A percentile compares a stretch with the other conserved stretches of the same genome.
These are phyloP conservation scores for Clavulina sp. DNA, from an alignment of 768 basidiomycete species.

Conservation along the genomic window DNA sequence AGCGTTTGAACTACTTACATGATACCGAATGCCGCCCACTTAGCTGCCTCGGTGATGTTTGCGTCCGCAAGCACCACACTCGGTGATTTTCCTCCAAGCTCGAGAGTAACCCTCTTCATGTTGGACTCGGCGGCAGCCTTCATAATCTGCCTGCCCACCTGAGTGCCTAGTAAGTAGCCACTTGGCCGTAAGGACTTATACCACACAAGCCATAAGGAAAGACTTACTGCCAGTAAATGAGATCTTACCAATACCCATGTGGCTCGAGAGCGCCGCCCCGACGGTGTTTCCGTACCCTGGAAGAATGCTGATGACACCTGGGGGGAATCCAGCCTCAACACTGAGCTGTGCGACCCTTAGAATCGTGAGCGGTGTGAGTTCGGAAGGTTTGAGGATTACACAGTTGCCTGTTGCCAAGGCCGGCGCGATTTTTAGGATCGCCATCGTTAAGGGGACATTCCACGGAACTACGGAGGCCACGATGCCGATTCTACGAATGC, in stretches of 20 bases:
- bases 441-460: slow-evolving; percentile 46
- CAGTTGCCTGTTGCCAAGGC: slow-evolving; percentile 64
- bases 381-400: slow-evolving; percentile 65
- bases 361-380: slow-evolving; percentile 54
- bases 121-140: slow-evolving; percentile 65
- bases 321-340: slow-evolving; percentile 53
- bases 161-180: slow-evolving; percentile 3
- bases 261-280: slow-evolving; percentile 49
- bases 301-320: slow-evolving; percentile 60
- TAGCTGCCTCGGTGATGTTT: slow-evolving; percentile 49
- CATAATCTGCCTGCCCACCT: slow-evolving; percentile 61
- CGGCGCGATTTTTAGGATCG: slow-evolving; percentile 55
- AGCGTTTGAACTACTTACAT: slow-evolving; percentile 31
- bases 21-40: slow-evolving; percentile 53
- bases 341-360: slow-evolving; percentile 29
- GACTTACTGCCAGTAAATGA: slow-evolving; percentile 72
- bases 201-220: not conserved
- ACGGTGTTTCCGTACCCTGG: slow-evolving; percentile 55
- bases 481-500: slow-evolving; percentile 17
- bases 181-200: not conserved
- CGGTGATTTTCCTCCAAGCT: slow-evolving; percentile 58
- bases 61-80: slow-evolving; percentile 57
- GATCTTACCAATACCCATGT: slow-evolving; percentile 49
- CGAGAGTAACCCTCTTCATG: slow-evolving; percentile 60
- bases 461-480: slow-evolving; percentile 39